Evolutionary conservation across 148 eudicot species (phyloP), one percentile per base, ranked within the genome.

Genomic region (Heliosperma pusillum): DNA sequence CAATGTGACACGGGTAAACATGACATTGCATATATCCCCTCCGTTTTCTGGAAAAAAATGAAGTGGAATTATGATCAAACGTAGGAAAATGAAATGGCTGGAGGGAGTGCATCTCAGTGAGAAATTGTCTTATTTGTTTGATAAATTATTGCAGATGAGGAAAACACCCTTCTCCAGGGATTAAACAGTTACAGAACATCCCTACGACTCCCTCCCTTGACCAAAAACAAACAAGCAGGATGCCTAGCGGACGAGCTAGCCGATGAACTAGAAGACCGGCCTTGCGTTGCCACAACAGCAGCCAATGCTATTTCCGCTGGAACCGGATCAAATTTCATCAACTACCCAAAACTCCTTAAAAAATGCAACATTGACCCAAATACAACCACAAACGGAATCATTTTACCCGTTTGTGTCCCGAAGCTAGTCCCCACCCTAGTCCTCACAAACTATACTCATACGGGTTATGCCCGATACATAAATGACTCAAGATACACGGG

Each of bases 231-330:
- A 58, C 85, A 86, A 33, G 98, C 91, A 0, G 85, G 69, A 13
- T 93, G 92, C 80, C 78, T 93, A 0, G 98, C 98, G 0, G 87
- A 87, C 17, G 79, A 87, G 71, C 79, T 93, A 0, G 92, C 92
- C 0, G 85, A 87, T 17, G 59, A 81, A 45, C 17, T 86, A 0
- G 81, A 89, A 56, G 82, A 86, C 73, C 79, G 70, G 21, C 75
- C 83, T 0, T 91, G 98, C 68, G 71, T 79, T 22, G 29, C 60
- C 9, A 72, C 75, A 12, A 57, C 74, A 40, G 76, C 77, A 30
- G 78, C 40, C 76, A 71, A 81, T 13, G 81, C 82, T 25, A 50
- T 83, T 0, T 66, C 83, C 0, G 69, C 86, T 0, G 78, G 82
- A 30, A 53, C 81, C 5, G 84, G 81, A 3, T 65, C 86, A 3